phyloP scores from a whole-genome alignment of 345 rosid species.

The Geranium brycei region DNA sequence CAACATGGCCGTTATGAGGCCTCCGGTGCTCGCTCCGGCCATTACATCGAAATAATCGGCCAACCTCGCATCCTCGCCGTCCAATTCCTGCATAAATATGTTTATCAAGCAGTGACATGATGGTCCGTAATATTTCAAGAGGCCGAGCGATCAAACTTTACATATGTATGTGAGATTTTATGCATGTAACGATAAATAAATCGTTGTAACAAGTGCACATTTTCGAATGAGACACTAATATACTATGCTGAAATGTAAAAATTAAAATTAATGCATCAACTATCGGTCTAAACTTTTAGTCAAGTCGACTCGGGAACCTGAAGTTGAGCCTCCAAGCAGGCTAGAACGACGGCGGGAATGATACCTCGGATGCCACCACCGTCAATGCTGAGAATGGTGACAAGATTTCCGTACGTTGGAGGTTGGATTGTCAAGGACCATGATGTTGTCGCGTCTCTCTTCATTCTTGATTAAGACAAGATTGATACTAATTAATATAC shows the following conservation, averaged over 20 bases:
- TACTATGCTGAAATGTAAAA: too few relatives aligned
- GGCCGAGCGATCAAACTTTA: too few relatives aligned
- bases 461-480: constrained; percentile 10
- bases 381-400: constrained; percentile 58
- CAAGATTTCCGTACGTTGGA: constrained; percentile 37
- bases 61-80: constrained; percentile 42
- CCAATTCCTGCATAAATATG: constrained; percentile 26
- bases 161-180: too few relatives aligned
- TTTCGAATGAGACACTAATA: too few relatives aligned
- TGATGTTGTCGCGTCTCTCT: background rate
- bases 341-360: constrained; percentile 53
- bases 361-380: constrained; percentile 70
- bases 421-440: constrained; percentile 13
- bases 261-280: too few relatives aligned
- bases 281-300: too few relatives aligned
- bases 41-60: constrained; percentile 70
- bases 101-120: too few relatives aligned
- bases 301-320: constrained; percentile 29
- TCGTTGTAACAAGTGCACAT: too few relatives aligned
- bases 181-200: too few relatives aligned
- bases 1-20: constrained; percentile 51
- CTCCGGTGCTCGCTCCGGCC: constrained; percentile 69
- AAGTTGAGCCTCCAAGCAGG: constrained; percentile 57
- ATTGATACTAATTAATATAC: background rate
- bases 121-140: too few relatives aligned